Percentiles rank a stretch among this genome's conserved stretches.
These are phyloP conservation scores for Passalora sequoiae DNA, from an alignment of 2,329 filamentous ascomycete species.

Conservation along the genomic window DNA sequence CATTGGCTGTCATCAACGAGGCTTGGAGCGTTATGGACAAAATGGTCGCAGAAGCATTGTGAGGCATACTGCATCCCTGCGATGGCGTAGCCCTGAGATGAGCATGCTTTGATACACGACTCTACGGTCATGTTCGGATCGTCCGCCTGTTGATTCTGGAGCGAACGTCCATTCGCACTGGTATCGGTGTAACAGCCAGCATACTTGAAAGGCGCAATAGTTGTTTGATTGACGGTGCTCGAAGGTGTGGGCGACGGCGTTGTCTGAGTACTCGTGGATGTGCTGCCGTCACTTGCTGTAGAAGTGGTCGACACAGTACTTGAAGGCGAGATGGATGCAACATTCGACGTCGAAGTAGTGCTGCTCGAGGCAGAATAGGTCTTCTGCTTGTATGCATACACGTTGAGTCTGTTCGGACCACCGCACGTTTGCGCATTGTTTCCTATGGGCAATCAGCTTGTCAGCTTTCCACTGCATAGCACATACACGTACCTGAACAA, in stretches of 20 bases:
- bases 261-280: background rate
- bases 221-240: slow-evolving; percentile 25
- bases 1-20: slow-evolving; percentile 23
- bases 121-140: slow-evolving; percentile 20
- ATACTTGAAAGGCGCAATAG: slow-evolving; percentile 21
- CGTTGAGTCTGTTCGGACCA: no score
- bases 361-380: no score
- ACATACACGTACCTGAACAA: no score
- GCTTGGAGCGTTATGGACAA: slow-evolving; percentile 24
- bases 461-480: no score
- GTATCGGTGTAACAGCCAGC: slow-evolving; percentile 28
- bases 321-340: no score
- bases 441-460: no score
- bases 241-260: slow-evolving; percentile 12
- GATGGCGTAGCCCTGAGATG: slow-evolving; percentile 29
- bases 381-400: no score
- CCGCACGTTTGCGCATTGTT: no score
- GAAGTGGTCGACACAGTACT: no score
- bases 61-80: slow-evolving; percentile 31
- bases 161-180: slow-evolving; percentile 18
- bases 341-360: no score
- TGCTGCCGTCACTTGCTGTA: background rate
- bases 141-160: slow-evolving; percentile 16
- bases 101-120: slow-evolving; percentile 29
- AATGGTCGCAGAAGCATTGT: slow-evolving; percentile 33